Conservation (phyloP, 306 rosid genomes). For the Casuarina cunninghamiana region DNA sequence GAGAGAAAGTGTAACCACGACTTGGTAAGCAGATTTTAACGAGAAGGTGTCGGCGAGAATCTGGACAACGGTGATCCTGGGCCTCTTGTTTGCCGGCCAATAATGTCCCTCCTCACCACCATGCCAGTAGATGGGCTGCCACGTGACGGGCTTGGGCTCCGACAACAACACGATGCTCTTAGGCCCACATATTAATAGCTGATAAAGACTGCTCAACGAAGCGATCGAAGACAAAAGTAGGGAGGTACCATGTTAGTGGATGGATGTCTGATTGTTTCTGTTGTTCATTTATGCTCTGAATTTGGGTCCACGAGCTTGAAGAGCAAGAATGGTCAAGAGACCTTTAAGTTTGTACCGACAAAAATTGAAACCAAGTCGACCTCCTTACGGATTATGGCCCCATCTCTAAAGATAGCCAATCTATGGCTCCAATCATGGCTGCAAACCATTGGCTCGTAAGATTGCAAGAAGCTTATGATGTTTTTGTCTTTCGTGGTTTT, state of each 20-base stretch:
- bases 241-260: neutral
- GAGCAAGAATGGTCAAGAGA: too few species aligned
- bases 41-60: neutral
- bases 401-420: too few species aligned
- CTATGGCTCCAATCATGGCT: too few species aligned
- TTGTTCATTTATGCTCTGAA: neutral
- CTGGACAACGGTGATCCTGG: neutral
- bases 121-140: neutral
- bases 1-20: neutral
- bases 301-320: neutral
- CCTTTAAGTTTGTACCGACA: too few species aligned
- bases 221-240: neutral
- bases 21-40: too few species aligned
- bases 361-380: too few species aligned
- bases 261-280: neutral
- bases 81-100: neutral
- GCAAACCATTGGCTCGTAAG: too few species aligned
- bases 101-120: neutral
- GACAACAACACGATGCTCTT: neutral
- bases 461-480: too few species aligned
- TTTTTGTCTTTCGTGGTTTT: too few species aligned
- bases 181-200: neutral
- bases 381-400: too few species aligned
- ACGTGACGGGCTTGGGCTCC: neutral
- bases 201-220: neutral